Base-by-base conservation (phyloP, 2,329 filamentous ascomycete species). In the Plectosphaerella plurivora region DNA sequence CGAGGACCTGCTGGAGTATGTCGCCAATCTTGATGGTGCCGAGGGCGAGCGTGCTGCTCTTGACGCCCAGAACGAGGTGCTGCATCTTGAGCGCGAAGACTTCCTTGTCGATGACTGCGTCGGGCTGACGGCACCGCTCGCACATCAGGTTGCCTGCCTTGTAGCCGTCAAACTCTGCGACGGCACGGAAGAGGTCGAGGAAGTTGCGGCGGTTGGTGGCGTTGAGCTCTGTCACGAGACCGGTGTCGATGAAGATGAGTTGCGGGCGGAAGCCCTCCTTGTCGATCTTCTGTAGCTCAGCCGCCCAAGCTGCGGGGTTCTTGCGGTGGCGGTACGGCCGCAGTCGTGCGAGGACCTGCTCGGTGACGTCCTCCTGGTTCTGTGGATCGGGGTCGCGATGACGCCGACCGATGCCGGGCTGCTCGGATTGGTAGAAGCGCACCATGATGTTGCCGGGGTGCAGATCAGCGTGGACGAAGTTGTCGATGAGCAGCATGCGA, bases 401-500 rank as follows among this genome's bases (percentile, higher is more conserved):
- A 62, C 60, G 12, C 49, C 53, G 47, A n/a, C 49, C 55, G 1
- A 95, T 73, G 47, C 87, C 82, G 0, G 93, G 81, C 55, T 86
- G 80, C 14, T 85, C 83, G 0, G 92, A 85, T 63, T 93, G 86
- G 71, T 97, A 97, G 74, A 99, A 99, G 57, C 95, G 91, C 46
- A 99, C 93, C 92, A 99, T 97, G 71, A 99, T 97, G 68, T 99
- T 99, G 24, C 94, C 94, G 0, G 94, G 94, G 66, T 99, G 94
- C 28, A 99, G 74, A 66, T 99, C 94, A 5, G 94, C 93, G 65
- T 99, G 94, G 24, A 97, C 87, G 68, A 99, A 99, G 68, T 99
- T 99, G 69, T 99, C 94, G 39, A 99, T 87, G 12, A 99, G 79
- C 15, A 99, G 75, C 94, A 99, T 99, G 63, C 92, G 90, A 48